These are phyloP conservation scores for Flagelloscypha sp. DNA, from an alignment of 768 basidiomycete species.

Conservation along the genomic window DNA sequence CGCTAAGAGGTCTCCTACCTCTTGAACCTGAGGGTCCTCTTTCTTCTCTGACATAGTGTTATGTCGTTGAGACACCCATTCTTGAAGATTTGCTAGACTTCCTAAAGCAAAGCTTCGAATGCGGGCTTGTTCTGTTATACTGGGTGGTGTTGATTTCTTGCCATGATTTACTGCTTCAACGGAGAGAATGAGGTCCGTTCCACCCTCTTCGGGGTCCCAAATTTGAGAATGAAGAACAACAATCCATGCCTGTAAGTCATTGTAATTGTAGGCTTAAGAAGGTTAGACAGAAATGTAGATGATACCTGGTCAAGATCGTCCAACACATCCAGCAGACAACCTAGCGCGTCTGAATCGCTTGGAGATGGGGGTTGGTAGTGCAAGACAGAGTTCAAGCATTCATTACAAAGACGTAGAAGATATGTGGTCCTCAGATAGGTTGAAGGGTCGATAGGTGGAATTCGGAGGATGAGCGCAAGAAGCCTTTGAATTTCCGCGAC, in stretches of 20 bases:
- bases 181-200: conserved; percentile 34
- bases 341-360: conserved; percentile 34
- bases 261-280: no score
- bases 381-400: conserved; percentile 49
- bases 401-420: conserved; percentile 66
- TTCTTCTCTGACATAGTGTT: no score
- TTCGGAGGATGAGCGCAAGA: conserved; percentile 57
- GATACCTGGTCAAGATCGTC: conserved; percentile 72
- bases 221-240: conserved; percentile 53
- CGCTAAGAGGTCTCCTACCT: background rate
- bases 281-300: no score
- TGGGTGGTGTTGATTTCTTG: conserved; percentile 40
- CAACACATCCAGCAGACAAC: conserved; percentile 54
- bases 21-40: conserved; percentile 11
- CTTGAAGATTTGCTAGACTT: conserved; percentile 54
- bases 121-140: conserved; percentile 67
- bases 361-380: conserved; percentile 59
- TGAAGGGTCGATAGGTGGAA: conserved; percentile 68
- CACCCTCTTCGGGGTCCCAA: conserved; percentile 51
- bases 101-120: conserved; percentile 56
- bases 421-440: conserved; percentile 56
- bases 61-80: conserved; percentile 63
- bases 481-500: conserved; percentile 49
- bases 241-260: conserved; percentile 67
- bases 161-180: conserved; percentile 22